These are phyloP conservation scores for Stylosanthes scabra DNA, from an alignment of 331 rosid species.

Conservation along the genomic window DNA sequence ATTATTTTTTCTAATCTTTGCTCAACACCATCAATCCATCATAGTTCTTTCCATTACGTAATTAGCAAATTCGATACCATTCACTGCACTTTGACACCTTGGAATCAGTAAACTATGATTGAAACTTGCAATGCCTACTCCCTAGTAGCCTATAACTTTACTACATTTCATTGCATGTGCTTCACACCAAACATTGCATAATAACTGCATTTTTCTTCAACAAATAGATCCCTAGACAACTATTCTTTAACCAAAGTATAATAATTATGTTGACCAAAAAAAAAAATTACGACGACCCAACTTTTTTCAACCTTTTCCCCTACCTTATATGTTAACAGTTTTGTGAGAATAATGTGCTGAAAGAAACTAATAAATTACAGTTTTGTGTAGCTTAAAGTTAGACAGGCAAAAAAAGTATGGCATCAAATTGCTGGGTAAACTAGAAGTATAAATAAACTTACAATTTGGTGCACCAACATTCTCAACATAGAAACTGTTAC, in stretches of 20 bases:
- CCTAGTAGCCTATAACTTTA: neutral
- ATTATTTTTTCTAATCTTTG: neutral
- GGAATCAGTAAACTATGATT: neutral
- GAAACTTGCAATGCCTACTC: neutral
- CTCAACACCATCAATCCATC: neutral
- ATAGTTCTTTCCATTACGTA: neutral
- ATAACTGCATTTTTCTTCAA: neutral
- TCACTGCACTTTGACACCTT: neutral
- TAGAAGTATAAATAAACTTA: neutral
- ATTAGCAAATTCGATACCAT: neutral
- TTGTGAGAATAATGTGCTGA: neutral
- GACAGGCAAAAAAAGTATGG: constrained; percentile 2
- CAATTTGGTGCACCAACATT: neutral
- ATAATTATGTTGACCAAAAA: neutral
- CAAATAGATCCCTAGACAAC: neutral
- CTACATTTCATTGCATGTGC: neutral
- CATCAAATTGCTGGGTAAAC: neutral
- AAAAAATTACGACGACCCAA: neutral
- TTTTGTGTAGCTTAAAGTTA: neutral
- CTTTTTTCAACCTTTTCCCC: neutral
- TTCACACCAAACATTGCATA: neutral
- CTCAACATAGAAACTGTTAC: neutral
- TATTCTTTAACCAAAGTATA: neutral
- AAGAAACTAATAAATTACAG: neutral
- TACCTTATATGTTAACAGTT: neutral